Evolutionary conservation across 2,329 filamentous ascomycete species (phyloP).

Genomic region (Aureobasidium lini): DNA sequence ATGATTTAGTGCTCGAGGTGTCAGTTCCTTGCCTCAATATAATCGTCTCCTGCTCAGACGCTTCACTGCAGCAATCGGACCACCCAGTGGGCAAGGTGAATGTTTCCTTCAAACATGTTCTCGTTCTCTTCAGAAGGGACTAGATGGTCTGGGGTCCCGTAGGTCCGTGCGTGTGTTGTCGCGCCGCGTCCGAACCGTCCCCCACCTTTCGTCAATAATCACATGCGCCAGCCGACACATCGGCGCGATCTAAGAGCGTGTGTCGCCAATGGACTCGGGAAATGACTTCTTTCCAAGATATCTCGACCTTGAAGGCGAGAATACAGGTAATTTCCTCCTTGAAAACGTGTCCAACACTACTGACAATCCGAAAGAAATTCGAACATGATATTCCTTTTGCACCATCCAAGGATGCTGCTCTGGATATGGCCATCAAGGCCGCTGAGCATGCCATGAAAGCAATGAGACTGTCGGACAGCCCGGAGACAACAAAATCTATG

Average conservation of each 20-base stretch:
- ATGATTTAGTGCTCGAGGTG: no score
- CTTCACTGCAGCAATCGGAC: no score
- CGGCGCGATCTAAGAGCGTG: neutral
- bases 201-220: constrained; percentile 3
- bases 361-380: neutral
- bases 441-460: constrained; percentile 79
- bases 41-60: no score
- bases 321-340: neutral
- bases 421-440: constrained; percentile 67
- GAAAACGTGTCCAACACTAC: neutral
- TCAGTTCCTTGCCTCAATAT: no score
- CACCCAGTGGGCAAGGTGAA: no score
- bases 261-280: neutral
- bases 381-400: constrained; percentile 21
- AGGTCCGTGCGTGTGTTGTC: neutral
- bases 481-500: constrained; percentile 40
- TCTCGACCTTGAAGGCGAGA: neutral
- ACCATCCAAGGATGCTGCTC: constrained; percentile 54
- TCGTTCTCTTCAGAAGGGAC: no score
- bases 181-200: neutral
- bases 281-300: neutral
- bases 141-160: neutral
- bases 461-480: constrained; percentile 51
- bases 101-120: no score
- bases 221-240: constrained; percentile 6